These are phyloP conservation scores for Candida silvicultrix DNA, from an alignment of 805 yeast genomes.

Conservation along the genomic window DNA sequence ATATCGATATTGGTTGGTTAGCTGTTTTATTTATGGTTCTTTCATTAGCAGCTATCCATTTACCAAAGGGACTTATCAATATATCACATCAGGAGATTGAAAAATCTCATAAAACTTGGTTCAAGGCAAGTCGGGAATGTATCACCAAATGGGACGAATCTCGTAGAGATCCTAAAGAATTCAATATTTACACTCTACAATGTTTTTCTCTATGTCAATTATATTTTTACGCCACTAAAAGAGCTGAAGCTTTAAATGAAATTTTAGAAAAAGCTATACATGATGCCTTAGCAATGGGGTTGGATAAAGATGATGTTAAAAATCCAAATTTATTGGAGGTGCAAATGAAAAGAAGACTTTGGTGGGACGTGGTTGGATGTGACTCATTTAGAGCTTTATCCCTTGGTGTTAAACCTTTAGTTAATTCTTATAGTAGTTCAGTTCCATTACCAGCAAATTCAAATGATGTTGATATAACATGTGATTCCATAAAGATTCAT, in stretches of 20 bases:
- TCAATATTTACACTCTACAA: slow-evolving; percentile 16
- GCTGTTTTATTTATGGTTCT: slow-evolving; percentile 18
- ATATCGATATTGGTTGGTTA: slow-evolving; percentile 20
- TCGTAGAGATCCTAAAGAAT: slow-evolving; percentile 9
- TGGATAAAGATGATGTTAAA: slow-evolving; percentile 19
- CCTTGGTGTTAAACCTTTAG: slow-evolving; percentile 18
- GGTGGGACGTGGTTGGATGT: slow-evolving; percentile 26
- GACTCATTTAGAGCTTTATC: slow-evolving; percentile 21
- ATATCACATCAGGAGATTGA: slow-evolving; percentile 19
- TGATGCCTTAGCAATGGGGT: slow-evolving; percentile 19
- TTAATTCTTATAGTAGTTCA: slow-evolving; percentile 15
- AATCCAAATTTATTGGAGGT: slow-evolving; percentile 19
- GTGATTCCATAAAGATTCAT: slow-evolving; percentile 13
- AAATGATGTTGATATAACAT: slow-evolving; percentile 24
- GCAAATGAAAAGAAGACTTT: slow-evolving; percentile 26
- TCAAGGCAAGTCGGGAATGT: slow-evolving; percentile 21
- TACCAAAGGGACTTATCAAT: slow-evolving; percentile 22
- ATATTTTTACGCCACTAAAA: slow-evolving; percentile 23
- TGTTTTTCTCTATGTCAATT: slow-evolving; percentile 22
- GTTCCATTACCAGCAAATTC: slow-evolving; percentile 29
- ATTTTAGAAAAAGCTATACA: slow-evolving; percentile 16
- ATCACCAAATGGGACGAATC: slow-evolving; percentile 12
- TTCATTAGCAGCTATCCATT: slow-evolving; percentile 20
- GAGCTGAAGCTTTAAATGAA: slow-evolving; percentile 20
- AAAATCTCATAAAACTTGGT: slow-evolving; percentile 21